phyloP scores from a whole-genome alignment of 768 basidiomycete genomes.

The Suillus variegatus region DNA sequence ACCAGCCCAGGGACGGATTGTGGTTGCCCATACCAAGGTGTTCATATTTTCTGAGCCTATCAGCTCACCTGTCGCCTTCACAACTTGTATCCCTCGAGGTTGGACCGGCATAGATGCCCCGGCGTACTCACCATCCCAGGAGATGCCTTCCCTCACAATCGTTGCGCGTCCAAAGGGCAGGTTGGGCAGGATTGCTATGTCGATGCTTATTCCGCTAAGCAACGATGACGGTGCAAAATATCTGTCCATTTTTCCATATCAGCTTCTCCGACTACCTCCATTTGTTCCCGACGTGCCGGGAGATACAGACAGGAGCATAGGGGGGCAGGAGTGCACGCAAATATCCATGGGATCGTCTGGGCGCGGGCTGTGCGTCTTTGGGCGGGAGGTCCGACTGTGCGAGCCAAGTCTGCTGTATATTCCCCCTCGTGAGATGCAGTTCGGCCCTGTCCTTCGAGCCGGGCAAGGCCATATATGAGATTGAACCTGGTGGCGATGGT shows the following conservation, averaged over 20 bases:
- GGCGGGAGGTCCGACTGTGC: constrained; percentile 24
- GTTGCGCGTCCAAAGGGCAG: constrained; percentile 20
- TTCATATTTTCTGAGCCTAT: constrained; percentile 30
- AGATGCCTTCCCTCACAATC: constrained; percentile 24
- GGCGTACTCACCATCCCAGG: neutral
- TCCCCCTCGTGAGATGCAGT: constrained; percentile 31
- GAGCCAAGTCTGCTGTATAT: constrained; percentile 25
- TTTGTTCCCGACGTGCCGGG: constrained; percentile 9
- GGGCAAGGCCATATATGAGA: constrained; percentile 19
- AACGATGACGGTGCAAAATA: neutral
- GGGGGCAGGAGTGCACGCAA: constrained; percentile 13
- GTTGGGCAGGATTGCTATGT: constrained; percentile 20
- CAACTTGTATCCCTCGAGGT: constrained; percentile 23
- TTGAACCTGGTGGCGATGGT: constrained; percentile 4
- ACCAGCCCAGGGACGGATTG: constrained; percentile 21
- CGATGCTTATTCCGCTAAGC: constrained; percentile 26
- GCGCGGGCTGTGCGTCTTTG: constrained; percentile 29
- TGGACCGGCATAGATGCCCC: neutral
- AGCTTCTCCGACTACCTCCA: constrained; percentile 17
- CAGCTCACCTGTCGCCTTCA: constrained; percentile 26
- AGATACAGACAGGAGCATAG: neutral
- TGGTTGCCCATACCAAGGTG: constrained; percentile 24
- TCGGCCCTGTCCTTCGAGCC: constrained; percentile 29
- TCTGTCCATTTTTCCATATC: constrained; percentile 21
- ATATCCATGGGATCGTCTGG: constrained; percentile 28